phyloP scores from a whole-genome alignment of 495 filamentous ascomycete genomes.

The Penicillium antarcticum region DNA sequence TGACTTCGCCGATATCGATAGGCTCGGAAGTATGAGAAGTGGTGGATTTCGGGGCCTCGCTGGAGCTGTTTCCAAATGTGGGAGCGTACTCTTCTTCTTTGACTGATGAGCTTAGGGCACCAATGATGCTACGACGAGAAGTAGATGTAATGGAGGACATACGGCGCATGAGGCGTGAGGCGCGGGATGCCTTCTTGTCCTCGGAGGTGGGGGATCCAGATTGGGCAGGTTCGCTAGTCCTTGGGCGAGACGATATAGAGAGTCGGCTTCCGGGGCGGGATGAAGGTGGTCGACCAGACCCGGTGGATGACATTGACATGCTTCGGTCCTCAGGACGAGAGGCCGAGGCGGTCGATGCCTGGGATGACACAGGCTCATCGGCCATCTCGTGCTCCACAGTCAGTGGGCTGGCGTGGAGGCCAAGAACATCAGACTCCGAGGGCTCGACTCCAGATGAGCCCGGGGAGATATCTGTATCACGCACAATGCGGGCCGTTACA shows the following conservation, averaged over 20 bases:
- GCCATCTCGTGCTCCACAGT: conserved; percentile 65
- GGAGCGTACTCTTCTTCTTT: conserved; percentile 55
- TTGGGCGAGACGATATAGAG: conserved; percentile 37
- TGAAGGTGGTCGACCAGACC: conserved; percentile 23
- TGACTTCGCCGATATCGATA: conserved; percentile 78
- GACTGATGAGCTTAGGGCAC: conserved; percentile 53
- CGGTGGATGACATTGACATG: conserved; percentile 34
- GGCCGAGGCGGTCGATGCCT: conserved; percentile 9
- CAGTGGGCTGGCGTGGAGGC: conserved; percentile 68
- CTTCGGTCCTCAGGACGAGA: conserved; percentile 26
- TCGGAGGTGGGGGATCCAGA: conserved; percentile 45
- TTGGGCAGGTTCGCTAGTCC: conserved; percentile 30
- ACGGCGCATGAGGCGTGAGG: conserved; percentile 74
- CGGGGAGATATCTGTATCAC: conserved; percentile 45
- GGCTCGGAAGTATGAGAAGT: conserved; percentile 26
- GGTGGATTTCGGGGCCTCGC: conserved; percentile 27
- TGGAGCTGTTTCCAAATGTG: conserved; percentile 35
- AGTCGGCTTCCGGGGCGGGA: conserved; percentile 37
- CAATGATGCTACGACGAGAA: conserved; percentile 58
- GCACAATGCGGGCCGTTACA: conserved; percentile 74
- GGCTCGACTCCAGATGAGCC: conserved; percentile 35
- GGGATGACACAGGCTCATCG: conserved; percentile 16
- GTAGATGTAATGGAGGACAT: conserved; percentile 67
- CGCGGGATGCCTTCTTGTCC: conserved; percentile 64
- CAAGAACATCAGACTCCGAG: conserved; percentile 47